A percentile compares a stretch with the other conserved stretches of the same genome.
phyloP scores from a whole-genome alignment of 768 basidiomycete species.

The Boletus edulis region DNA sequence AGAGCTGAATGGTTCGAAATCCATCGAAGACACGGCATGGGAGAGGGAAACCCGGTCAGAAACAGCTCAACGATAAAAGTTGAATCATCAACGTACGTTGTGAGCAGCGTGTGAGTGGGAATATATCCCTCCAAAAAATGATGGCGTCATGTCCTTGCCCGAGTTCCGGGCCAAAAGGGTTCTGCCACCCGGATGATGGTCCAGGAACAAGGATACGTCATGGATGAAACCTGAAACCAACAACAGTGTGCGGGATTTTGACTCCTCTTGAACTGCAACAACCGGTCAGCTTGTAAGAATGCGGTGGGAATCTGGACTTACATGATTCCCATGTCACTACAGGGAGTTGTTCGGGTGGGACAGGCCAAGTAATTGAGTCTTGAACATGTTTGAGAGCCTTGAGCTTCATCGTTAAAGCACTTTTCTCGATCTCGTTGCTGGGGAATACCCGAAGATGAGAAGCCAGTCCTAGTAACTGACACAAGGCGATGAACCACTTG shows the following conservation, averaged over 20 bases:
- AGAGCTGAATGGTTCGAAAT: slow-evolving; percentile 37
- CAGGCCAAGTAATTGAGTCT: slow-evolving; percentile 63
- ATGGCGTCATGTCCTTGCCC: slow-evolving; percentile 81
- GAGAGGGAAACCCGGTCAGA: slow-evolving; percentile 5
- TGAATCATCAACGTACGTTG: slow-evolving; percentile 46
- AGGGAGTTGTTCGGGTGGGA: slow-evolving; percentile 56
- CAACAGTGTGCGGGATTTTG: slow-evolving; percentile 61
- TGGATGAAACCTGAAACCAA: slow-evolving; percentile 86
- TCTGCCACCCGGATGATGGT: slow-evolving; percentile 79
- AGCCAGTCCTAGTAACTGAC: slow-evolving; percentile 66
- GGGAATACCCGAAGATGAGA: slow-evolving; percentile 81
- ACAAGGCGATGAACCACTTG: slow-evolving; percentile 77
- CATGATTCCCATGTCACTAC: slow-evolving; percentile 81
- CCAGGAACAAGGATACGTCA: slow-evolving; percentile 70
- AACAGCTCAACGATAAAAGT: background rate
- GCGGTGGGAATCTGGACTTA: slow-evolving; percentile 35
- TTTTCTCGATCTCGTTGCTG: slow-evolving; percentile 83
- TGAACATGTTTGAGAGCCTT: slow-evolving; percentile 66
- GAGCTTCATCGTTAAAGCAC: slow-evolving; percentile 79
- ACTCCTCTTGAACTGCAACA: slow-evolving; percentile 60
- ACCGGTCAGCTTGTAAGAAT: background rate
- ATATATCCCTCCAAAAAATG: slow-evolving; percentile 85
- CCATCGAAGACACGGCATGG: background rate
- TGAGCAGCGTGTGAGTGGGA: slow-evolving; percentile 82
- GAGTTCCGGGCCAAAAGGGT: slow-evolving; percentile 53